Conservation (phyloP, 495 filamentous ascomycete genomes). For the Chaetomidium leptoderma region DNA sequence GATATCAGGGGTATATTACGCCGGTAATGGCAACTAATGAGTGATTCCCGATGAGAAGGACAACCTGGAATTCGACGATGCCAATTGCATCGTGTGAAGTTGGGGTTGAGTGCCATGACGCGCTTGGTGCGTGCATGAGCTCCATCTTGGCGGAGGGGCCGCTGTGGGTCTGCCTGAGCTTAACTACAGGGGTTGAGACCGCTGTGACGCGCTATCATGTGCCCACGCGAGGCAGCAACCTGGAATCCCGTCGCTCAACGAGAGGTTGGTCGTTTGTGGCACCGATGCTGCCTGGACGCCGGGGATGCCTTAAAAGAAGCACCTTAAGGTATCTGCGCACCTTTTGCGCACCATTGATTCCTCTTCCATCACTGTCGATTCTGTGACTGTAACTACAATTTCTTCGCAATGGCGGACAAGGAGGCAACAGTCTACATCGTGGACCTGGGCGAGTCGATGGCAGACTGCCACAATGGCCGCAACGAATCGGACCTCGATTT, state of each 20-base stretch:
- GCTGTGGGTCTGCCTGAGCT: too few relatives aligned
- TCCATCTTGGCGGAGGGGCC: background rate
- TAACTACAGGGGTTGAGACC: background rate
- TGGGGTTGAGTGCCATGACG: too few relatives aligned
- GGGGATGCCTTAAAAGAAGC: background rate
- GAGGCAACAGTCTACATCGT: constrained; percentile 90
- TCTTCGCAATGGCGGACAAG: constrained; percentile 75
- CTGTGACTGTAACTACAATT: background rate
- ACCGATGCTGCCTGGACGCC: constrained; percentile 29
- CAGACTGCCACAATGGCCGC: constrained; percentile 66
- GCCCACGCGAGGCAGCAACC: constrained; percentile 24
- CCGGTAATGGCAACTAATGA: too few relatives aligned
- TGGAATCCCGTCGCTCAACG: constrained; percentile 1
- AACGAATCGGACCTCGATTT: constrained; percentile 79
- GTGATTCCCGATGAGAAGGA: too few relatives aligned
- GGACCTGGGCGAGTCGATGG: constrained; percentile 83
- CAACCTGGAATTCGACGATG: too few relatives aligned
- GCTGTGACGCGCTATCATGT: constrained; percentile 31
- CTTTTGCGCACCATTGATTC: background rate
- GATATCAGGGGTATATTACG: too few relatives aligned
- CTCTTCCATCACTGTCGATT: background rate
- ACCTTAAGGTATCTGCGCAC: background rate
- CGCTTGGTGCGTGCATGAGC: too few relatives aligned
- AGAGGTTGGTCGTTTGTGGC: constrained; percentile 11
- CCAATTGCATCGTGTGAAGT: too few relatives aligned